Evolutionary conservation across 306 rosid species (phyloP), one percentile per base, ranked within the genome.

Genomic region (Dryas octopetala): DNA sequence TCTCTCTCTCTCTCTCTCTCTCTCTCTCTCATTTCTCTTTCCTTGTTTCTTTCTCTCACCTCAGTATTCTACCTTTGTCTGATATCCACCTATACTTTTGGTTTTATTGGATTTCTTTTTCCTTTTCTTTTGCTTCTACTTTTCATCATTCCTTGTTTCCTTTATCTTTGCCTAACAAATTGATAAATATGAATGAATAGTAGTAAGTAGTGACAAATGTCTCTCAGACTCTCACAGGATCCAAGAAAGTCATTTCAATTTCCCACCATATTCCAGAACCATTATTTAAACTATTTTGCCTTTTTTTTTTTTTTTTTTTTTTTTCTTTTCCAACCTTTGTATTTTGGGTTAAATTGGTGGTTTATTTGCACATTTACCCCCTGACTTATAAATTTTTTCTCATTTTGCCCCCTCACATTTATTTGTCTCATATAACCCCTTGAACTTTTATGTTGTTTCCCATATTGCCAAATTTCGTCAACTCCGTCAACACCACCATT

Each of bases 71-170:
- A 84, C 86, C 87, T 91, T 95, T 94, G 96, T 88, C 93, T 87
- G 88, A 90, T 86, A 66, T 74, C 83, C 84, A 52, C 53, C 70
- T 70, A 82, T 89, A 84, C 97, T 91, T 92, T 88, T 83, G 78
- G 79, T 74, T 89, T 94, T 80, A 62, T 75, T 85, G 78, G 86
- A 84, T 84, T 91, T 87, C 81, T 83, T 62, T 77, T 62, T 43
- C 74, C 78, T 87, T 87, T 91, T 78, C 81, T 89, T 90, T 89
- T 77, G 66, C 84, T 74, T 74, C 87, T 77, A 86, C 98, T 91
- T 95, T 95, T 89, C 97, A 95, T 95, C 98, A 95, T 95, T 91
- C 98, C 90, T 88, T 87, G 88, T 85, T 74, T 83, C 76, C 91
- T 95, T 91, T 95, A 89, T 87, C 83, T 88, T 84, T 85, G 83